phyloP scores from a whole-genome alignment of 306 rosid species.

The Corylus americana region DNA sequence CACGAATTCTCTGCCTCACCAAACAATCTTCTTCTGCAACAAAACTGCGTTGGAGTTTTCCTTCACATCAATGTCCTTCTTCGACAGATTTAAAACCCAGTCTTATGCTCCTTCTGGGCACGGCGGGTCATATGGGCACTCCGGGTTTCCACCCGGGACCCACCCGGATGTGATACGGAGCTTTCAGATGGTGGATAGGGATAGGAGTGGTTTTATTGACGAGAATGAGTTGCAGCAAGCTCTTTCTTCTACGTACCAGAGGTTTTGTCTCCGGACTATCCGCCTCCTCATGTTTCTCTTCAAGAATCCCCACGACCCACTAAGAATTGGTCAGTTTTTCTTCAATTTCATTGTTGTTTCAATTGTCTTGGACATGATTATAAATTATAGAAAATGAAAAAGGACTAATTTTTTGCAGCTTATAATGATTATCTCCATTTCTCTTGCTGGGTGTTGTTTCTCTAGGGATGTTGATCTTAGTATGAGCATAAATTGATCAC shows the following conservation, averaged over 20 bases:
- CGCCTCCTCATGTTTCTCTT: slow-evolving; percentile 84
- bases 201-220: slow-evolving; percentile 80
- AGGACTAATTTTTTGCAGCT: background rate
- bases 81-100: background rate
- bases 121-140: slow-evolving; percentile 28
- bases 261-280: slow-evolving; percentile 66
- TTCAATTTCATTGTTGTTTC: background rate
- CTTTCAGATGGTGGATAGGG: slow-evolving; percentile 82
- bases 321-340: slow-evolving; percentile 50
- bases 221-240: slow-evolving; percentile 79
- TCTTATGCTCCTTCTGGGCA: background rate
- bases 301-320: slow-evolving; percentile 48
- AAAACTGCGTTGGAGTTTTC: background rate
- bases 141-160: slow-evolving; percentile 68
- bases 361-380: background rate
- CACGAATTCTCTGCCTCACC: background rate
- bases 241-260: slow-evolving; percentile 72
- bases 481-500: background rate
- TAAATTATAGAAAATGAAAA: background rate
- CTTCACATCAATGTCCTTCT: background rate
- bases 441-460: background rate
- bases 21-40: background rate
- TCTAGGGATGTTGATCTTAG: too few species aligned
- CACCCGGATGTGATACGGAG: slow-evolving; percentile 61
- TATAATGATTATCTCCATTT: background rate